These are phyloP conservation scores for Vanderwaltozyma tropicalis DNA, from an alignment of 805 yeast genomes.

Conservation along the genomic window DNA sequence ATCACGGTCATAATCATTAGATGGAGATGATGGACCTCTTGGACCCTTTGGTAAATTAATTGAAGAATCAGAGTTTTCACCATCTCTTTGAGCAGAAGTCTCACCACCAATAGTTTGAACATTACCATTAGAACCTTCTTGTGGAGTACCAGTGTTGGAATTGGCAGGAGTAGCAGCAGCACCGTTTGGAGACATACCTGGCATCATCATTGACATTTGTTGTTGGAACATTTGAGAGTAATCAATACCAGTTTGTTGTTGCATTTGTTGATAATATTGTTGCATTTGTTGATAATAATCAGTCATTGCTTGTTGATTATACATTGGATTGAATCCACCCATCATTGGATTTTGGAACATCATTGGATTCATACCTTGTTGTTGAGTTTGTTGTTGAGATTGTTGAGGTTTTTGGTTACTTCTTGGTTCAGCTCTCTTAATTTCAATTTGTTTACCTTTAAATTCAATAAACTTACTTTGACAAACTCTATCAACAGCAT, in stretches of 20 bases:
- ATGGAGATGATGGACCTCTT: slow-evolving; percentile 23
- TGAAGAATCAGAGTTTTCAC: slow-evolving; percentile 2
- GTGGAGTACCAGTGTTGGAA: slow-evolving; percentile 17
- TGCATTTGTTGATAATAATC: slow-evolving; percentile 57
- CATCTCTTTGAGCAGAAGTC: slow-evolving; percentile 1
- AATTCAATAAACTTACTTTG: slow-evolving; percentile 71
- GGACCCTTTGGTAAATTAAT: slow-evolving; percentile 40
- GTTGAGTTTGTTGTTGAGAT: slow-evolving; percentile 18
- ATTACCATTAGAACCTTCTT: slow-evolving; percentile 11
- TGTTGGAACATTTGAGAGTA: slow-evolving; percentile 26
- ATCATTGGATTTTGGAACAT: slow-evolving; percentile 28
- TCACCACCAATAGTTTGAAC: slow-evolving; percentile 26
- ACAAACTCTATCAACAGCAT: slow-evolving; percentile 83
- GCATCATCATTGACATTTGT: slow-evolving; percentile 27
- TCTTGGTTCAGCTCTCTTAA: slow-evolving; percentile 76
- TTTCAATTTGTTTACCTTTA: slow-evolving; percentile 79
- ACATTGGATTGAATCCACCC: slow-evolving; percentile 29
- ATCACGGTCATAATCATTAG: slow-evolving; percentile 3
- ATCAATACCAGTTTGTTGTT: slow-evolving; percentile 27
- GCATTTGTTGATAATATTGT: slow-evolving; percentile 34
- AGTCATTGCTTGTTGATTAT: slow-evolving; percentile 46
- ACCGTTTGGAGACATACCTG: slow-evolving; percentile 7
- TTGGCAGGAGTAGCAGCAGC: slow-evolving; percentile 5
- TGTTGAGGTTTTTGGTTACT: slow-evolving; percentile 40
- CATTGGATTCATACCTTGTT: slow-evolving; percentile 17